Evolutionary conservation across 2,329 filamentous ascomycete species (phyloP).

Genomic region (Stagonosporopsis rhizophila): DNA sequence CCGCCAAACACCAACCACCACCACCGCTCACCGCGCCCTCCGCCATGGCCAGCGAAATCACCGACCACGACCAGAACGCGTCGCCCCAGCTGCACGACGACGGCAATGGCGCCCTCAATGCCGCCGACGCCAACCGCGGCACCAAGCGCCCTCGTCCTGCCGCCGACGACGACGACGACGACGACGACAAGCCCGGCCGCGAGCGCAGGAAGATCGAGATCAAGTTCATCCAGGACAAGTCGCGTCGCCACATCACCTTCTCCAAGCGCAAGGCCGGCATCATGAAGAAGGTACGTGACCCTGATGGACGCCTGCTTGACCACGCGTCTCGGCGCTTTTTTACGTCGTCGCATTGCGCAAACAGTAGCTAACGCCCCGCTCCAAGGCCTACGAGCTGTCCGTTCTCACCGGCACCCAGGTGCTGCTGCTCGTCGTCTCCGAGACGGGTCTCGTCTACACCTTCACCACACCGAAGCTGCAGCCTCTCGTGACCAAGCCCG

Average conservation of each 20-base stretch:
- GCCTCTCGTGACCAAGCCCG: constrained; percentile 95
- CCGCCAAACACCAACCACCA: constrained; percentile 41
- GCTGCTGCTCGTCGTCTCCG: constrained; percentile 91
- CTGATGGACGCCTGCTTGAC: too few species aligned
- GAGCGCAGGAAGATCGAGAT: constrained; percentile 99
- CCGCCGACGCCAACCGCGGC: constrained; percentile 74
- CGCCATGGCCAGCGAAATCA: constrained; percentile 57
- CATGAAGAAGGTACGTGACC: constrained; percentile 98
- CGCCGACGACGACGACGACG: constrained; percentile 92
- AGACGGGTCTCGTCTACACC: constrained; percentile 96
- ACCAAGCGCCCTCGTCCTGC: constrained; percentile 87
- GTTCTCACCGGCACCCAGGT: constrained; percentile 98
- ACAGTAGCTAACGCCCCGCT: constrained; percentile 2
- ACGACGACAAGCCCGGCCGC: constrained; percentile 96
- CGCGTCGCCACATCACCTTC: constrained; percentile 98
- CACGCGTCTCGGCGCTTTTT: neutral
- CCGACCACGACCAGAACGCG: constrained; percentile 59
- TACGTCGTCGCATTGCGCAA: neutral
- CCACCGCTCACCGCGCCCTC: constrained; percentile 34
- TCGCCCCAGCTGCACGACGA: constrained; percentile 60
- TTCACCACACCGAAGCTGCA: constrained; percentile 99
- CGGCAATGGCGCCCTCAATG: constrained; percentile 58
- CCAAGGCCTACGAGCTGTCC: constrained; percentile 95
- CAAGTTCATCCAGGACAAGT: constrained; percentile 99
- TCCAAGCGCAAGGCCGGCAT: constrained; percentile 99